Base-by-base conservation (phyloP, 805 yeast genomes). In the Blastobotrys chiropterorum region DNA sequence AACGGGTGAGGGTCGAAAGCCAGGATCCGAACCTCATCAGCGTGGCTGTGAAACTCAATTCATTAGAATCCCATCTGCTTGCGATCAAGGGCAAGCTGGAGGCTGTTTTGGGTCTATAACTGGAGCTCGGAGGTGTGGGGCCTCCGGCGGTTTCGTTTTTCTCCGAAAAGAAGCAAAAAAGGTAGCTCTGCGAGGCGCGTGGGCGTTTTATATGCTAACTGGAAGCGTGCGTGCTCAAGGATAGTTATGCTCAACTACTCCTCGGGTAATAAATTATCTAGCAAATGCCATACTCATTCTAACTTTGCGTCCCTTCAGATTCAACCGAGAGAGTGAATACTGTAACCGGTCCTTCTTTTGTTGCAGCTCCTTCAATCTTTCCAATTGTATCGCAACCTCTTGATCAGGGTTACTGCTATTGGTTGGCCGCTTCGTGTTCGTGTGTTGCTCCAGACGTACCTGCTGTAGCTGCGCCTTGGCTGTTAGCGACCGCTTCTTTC, bases 391-490 rank as follows among this genome's bases (percentile, higher is more conserved):
- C 21, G 42, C 13, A 53, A 44, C 11, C 57, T 48, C 34, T 11
- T 26, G 34, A 11, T 26, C 34, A 5, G 34, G 11, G 34, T 11
- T 26, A 26, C 34, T 46, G 19, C 40, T 26, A 14, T 7, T 19
- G 31, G 6, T 7, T 21, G 17, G n/a, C 4, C 15, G 8, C 3
- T 15, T 19, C 2, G 30, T 14, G 11, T n/a, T 17, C 7, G 31
- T 14, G 48, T 53, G 21, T 26, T 53, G 59, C 21, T 57, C 55
- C 8, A 64, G 42, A 26, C 67, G 55, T 8, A 57, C 66, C 47
- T 59, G 60, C 47, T 64, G 66, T 4, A 63, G 53, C 39, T 60
- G 57, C 1, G 64, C 64, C 56, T 61, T 61, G 13, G 66, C 45
- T 2, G 52, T 47, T 26, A 63, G 52, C 13, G 58, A 43, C 42